Conservation (phyloP, 352 stramenopile species). For the Phytophthora podocarpi region DNA sequence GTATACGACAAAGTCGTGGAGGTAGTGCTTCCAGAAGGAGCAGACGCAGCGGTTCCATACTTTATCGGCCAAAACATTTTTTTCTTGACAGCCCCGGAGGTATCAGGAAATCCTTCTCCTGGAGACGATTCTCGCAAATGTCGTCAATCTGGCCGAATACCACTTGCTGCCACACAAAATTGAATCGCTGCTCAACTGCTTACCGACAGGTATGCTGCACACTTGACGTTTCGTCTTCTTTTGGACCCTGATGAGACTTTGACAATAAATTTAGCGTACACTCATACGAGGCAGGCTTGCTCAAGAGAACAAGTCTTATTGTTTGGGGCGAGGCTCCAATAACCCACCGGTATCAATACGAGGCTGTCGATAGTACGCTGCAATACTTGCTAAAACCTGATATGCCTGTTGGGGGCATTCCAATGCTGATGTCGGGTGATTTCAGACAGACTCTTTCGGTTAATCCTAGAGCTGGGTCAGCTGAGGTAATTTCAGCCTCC, state of each 20-base stretch:
- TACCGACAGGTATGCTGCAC: neutral
- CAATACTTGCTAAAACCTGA: constrained; percentile 1
- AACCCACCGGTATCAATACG: constrained; percentile 1
- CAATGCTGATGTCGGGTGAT: neutral
- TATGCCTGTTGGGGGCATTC: constrained; percentile 6
- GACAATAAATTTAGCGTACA: neutral
- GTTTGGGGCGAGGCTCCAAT: constrained; percentile 10
- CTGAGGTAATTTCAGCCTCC: neutral
- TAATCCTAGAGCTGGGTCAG: neutral
- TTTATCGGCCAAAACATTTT: no score
- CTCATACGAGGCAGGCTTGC: neutral
- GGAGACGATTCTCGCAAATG: neutral
- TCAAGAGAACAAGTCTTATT: neutral
- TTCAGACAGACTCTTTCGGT: constrained; percentile 1
- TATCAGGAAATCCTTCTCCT: constrained; percentile 4
- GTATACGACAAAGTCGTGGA: no score
- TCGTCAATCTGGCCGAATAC: neutral
- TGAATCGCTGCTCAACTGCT: constrained; percentile 3
- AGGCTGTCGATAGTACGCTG: constrained; percentile 2
- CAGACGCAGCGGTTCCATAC: no score
- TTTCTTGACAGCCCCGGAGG: no score
- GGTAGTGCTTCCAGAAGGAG: no score
- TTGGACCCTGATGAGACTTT: neutral
- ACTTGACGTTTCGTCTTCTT: neutral
- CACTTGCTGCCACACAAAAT: neutral